Evolutionary conservation across 1,284 basidiomycete genomes (phyloP), one percentile per base, ranked within the genome.

Genomic region (Leccinum fuscescens): DNA sequence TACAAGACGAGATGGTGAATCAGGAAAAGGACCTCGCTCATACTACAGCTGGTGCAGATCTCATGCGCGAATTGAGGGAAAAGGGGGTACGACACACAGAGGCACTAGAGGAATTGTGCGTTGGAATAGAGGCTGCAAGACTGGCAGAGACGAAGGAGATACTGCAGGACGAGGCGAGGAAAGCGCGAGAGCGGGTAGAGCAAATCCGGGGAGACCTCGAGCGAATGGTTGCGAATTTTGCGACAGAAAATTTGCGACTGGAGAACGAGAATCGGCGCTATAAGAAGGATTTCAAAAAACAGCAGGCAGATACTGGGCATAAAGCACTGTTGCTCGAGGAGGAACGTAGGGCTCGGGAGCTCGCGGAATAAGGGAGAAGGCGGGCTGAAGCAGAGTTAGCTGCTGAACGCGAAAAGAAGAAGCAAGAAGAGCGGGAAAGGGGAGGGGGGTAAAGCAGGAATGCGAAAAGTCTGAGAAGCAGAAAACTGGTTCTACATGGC

Each of bases 1-100:
- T 80, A 31, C 74, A 80, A 60, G 64, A 69, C 9, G 80, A 81
- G 58, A 65, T 80, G 46, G 75, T 76, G 5, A 71, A 76, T 50
- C 67, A 80, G 56, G 67, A 68, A 33, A 79, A 72, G 55, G 67
- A 71, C n/a, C 65, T 79, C 2, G 65, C 70, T 0, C 65, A 77
- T 20, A 80, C 79, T 1, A 69, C 75, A 3, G 79, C 74, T 9
- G 79, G 78, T 12, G 65, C 64, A 7, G 73, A 76, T 39, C 62
- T 79, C 46, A 69, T 72, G 58, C 67, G 65, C 17, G 77, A 77
- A 15, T 49, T 79, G 46, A 62, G 65, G 49, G 67, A 69, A 51
- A 75, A 77, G 55, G 63, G 66, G 0, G 60, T 71, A 55, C 71
- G 67, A 17, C 76, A 80, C 54, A 52, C 65, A 9, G 63, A 68